Base-by-base conservation (phyloP, 2,329 filamentous ascomycete species). In the Chaetomiaceae sp. region DNA sequence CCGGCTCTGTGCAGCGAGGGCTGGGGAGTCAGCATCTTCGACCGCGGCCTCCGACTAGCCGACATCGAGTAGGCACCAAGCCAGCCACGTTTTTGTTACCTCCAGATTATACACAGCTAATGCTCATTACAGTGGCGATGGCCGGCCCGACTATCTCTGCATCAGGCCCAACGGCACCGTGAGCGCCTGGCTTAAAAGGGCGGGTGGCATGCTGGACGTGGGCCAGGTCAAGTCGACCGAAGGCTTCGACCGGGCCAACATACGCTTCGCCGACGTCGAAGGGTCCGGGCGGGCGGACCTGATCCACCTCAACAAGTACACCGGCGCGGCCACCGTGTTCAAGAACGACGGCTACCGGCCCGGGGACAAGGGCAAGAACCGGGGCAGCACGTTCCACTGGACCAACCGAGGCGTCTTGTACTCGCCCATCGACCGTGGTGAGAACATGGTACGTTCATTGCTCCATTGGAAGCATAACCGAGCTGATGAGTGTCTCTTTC, bases 211-310 rank as follows among this genome's bases (percentile, higher is more conserved):
- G 49, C 49, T 35, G 32, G 38, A 45, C 44, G 51, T 51, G n/a
- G 48, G 34, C 14, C 60, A 61, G 54, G 40, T 61, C 51, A 66
- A 64, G 50, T 51, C 51, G 38, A 41, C 53, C 11, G 55, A 59
- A 32, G 54, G 42, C 20, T 55, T 53, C 11, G 66, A 68, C 38
- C 61, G 66, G 1, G 64, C 65, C 11, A 65, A 68, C 46, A 42
- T 66, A 10, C 59, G 60, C 8, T 71, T 55, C 30, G 63, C 61
- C 4, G 68, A 70, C 50, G 61, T 69, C 18, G 64, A 69, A 42
- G 64, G 65, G 11, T 63, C 67, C 34, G 63, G 64, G 14, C 50
- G 38, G 6, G 61, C 56, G 15, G 67, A 70, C 50, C 48, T 67
- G 18, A 43, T 67, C 19, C 62, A 56, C 56, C 48, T 62, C 18